These are phyloP conservation scores for Musa beccarii DNA, from an alignment of 176 grass and related monocot genomes.

Conservation along the genomic window DNA sequence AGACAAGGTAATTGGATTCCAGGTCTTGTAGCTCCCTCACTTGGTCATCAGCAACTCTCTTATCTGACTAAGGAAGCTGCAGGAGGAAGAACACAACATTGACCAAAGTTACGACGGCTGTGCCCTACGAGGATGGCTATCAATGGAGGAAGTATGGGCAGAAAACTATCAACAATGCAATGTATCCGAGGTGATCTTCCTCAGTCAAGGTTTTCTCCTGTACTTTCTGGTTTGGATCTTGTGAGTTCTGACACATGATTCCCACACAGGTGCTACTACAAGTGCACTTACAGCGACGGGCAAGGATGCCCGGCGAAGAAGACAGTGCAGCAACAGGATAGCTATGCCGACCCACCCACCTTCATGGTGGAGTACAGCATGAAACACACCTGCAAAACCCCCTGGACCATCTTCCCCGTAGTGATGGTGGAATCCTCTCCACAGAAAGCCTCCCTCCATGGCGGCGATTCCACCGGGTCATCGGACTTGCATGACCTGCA, in stretches of 20 bases:
- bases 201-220: not conserved
- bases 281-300: not conserved
- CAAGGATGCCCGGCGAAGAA: not conserved
- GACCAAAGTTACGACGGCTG: slow-evolving; percentile 43
- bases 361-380: not conserved
- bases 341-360: not conserved
- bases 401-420: not conserved
- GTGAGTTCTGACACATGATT: not conserved
- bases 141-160: slow-evolving; percentile 95
- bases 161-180: slow-evolving; percentile 64
- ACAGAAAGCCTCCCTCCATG: no score
- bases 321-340: not conserved
- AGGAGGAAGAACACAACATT: slow-evolving; percentile 41
- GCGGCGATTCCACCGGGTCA: no score
- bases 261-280: not conserved
- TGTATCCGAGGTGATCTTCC: slow-evolving; percentile 47
- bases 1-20: not conserved
- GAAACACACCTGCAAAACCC: not conserved
- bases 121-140: slow-evolving; percentile 61
- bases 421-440: not conserved
- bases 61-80: not conserved
- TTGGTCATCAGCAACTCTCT: no score
- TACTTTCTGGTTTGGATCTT: not conserved
- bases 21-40: no score
- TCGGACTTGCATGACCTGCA: not conserved